Percentiles rank a stretch among this genome's conserved stretches.
phyloP scores from a whole-genome alignment of 83 land plant species.

The Thuja plicata region DNA sequence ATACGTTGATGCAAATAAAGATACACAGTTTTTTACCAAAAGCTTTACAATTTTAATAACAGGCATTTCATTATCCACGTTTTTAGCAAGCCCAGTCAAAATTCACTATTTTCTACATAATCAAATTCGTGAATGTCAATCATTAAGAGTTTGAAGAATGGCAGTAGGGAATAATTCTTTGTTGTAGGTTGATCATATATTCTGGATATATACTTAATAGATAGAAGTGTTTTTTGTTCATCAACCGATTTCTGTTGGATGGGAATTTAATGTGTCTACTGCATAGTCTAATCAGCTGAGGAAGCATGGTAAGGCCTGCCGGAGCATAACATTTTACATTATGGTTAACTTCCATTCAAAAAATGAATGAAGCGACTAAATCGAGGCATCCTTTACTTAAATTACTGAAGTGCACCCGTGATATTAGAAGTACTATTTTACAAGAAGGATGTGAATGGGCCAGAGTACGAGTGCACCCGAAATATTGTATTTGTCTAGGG shows the following conservation, averaged over 20 bases:
- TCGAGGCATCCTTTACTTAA: too few species aligned
- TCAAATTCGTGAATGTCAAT: not conserved
- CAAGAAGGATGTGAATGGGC: too few species aligned
- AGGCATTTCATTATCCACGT: not conserved
- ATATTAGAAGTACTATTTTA: too few species aligned
- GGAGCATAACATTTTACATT: not conserved
- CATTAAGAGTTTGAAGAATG: not conserved
- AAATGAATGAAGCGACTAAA: too few species aligned
- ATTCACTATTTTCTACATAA: too few species aligned
- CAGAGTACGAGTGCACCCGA: too few species aligned
- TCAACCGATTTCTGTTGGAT: not conserved
- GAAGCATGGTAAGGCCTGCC: not conserved
- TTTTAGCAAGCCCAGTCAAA: not conserved
- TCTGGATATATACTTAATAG: too few species aligned
- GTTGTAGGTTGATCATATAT: not conserved
- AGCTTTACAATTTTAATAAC: too few species aligned
- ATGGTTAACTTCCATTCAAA: not conserved
- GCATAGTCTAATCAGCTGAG: not conserved
- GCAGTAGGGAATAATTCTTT: not conserved
- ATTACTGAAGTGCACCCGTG: too few species aligned
- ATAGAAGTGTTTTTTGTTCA: not conserved
- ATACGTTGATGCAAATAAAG: too few species aligned
- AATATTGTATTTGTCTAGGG: too few species aligned
- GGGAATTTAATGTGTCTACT: not conserved
- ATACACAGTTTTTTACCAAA: too few species aligned